Evolutionary conservation across 768 basidiomycete species (phyloP), one percentile per base, ranked within the genome.

Genomic region (Tephrocybe rancida): DNA sequence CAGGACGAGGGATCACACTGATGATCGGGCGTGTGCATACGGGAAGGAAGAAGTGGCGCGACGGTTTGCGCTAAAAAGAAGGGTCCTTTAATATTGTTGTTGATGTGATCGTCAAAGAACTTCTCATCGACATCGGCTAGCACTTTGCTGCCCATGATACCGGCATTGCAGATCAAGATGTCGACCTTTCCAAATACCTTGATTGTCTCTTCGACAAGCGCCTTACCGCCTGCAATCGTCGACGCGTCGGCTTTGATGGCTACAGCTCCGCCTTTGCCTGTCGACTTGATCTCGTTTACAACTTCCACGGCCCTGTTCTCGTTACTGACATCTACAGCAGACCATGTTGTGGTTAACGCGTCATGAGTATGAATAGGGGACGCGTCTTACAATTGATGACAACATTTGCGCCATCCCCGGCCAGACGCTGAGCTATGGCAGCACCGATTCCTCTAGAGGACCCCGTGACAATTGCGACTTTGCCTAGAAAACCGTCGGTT

Each of bases 401-500:
- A 46, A 85, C 82, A 55, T 73, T 74, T 2, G 83, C 83, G 11
- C 85, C 84, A 59, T 82, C 73, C 35, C 71, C 73, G 14, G 79
- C 84, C n/a, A 86, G 73, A 37, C 73, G 70, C 35, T 65, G 68
- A 2, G 82, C 83, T 50, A 84, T 76, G 13, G 80, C 74, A 0
- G 83, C 84, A 32, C 84, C 85, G 24, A 83, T 85, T 16, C 75
- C 77, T 10, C 82, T 78, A 13, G 84, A 84, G 5, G 83, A 83
- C 26, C 84, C 83, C 16, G 84, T 85, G 35, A 85, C 76, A 43
- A 85, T 66, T n/a, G 80, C 80, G n/a, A 80, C 73, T 67, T 80
- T 82, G 18, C 77, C 79, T 73, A 24, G 9, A 3, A 24, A 29
- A 25, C n/a, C 19, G 21, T 26, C 21, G 16, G 10, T 30, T 10